These are phyloP conservation scores for Carex scoparia DNA, from an alignment of 176 grass and related monocot genomes.

Conservation along the genomic window DNA sequence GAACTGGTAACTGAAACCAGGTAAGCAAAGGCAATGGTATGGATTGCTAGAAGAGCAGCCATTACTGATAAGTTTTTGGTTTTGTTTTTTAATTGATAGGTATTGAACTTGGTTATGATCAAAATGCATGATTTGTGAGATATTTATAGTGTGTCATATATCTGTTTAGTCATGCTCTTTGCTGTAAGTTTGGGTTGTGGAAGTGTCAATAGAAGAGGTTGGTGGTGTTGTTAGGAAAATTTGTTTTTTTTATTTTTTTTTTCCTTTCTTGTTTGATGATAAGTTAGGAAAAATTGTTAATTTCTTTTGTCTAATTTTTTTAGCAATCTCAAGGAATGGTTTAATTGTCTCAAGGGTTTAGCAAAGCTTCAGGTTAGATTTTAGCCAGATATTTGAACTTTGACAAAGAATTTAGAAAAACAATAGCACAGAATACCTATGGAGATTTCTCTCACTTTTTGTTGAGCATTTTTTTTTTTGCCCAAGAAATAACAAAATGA, in stretches of 20 bases:
- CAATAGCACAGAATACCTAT: not conserved
- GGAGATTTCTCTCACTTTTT: not conserved
- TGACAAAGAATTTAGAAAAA: not conserved
- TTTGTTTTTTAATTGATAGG: not conserved
- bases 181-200: constrained; percentile 13
- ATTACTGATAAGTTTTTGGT: constrained; percentile 20
- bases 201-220: not conserved
- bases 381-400: not conserved
- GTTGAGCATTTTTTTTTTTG: not conserved
- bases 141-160: constrained; percentile 14
- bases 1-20: not conserved
- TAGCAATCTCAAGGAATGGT: not conserved
- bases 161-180: not conserved
- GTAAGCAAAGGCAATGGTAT: constrained; percentile 25
- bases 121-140: constrained; percentile 11
- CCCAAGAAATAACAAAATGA: not conserved
- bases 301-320: not conserved
- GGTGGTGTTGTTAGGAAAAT: constrained; percentile 18
- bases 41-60: constrained; percentile 32
- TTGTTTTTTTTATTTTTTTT: too few relatives aligned
- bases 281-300: not conserved
- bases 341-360: constrained; percentile 12
- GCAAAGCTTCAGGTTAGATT: not conserved
- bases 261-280: too few relatives aligned
- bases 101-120: not conserved